Conservation (phyloP, 2,329 filamentous ascomycete genomes). For the Trichoderma sp. region DNA sequence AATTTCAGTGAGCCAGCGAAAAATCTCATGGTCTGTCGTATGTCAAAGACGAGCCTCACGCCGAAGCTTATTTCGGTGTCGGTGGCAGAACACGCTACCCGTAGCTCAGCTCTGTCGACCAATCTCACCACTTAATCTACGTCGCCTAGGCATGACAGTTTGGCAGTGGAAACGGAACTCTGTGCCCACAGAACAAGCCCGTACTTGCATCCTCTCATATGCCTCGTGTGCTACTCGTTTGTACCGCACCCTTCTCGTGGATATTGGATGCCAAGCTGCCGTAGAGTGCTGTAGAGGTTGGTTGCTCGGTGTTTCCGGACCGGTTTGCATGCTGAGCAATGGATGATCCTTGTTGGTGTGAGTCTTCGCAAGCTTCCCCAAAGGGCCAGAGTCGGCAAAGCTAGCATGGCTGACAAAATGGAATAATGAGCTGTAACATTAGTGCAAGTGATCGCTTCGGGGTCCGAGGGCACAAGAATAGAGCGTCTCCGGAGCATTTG, state of each 20-base stretch:
- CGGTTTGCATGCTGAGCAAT: not conserved
- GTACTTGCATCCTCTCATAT: not conserved
- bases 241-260: not conserved
- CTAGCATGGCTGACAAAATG: not conserved
- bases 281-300: not conserved
- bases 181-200: not conserved
- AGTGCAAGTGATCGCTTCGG: not conserved
- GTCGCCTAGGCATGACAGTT: not conserved
- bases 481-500: constrained; percentile 3
- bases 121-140: not conserved
- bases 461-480: not conserved
- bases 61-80: constrained; percentile 1
- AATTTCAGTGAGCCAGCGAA: not conserved
- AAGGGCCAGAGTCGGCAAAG: not conserved
- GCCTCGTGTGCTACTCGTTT: not conserved
- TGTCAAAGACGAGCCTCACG: constrained; percentile 7
- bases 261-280: not conserved
- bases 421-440: constrained; percentile 8
- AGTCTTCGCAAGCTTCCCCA: not conserved
- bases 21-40: not conserved
- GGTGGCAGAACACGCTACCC: not conserved
- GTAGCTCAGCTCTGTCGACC: not conserved
- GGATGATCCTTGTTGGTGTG: not conserved
- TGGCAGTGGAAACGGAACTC: not conserved
- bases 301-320: not conserved